Percentiles rank a stretch among this genome's conserved stretches.
These are phyloP conservation scores for Cyberlindnera americana DNA, from an alignment of 805 yeast species.

Conservation along the genomic window DNA sequence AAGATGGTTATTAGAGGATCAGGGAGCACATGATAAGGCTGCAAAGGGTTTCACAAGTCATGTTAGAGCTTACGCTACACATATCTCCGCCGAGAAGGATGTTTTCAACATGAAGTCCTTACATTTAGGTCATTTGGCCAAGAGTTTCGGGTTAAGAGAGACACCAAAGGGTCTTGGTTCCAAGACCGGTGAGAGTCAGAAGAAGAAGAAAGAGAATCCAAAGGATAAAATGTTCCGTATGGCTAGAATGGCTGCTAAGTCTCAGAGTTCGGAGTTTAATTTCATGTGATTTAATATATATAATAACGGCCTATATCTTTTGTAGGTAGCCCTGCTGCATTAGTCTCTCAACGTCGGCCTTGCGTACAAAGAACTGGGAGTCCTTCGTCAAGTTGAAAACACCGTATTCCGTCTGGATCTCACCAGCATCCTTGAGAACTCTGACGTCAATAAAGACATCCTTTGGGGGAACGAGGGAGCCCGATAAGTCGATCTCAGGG, in stretches of 20 bases:
- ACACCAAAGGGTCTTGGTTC: slow-evolving; percentile 80
- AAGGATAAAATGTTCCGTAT: slow-evolving; percentile 69
- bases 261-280: slow-evolving; percentile 73
- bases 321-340: slow-evolving; percentile 93
- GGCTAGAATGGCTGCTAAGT: slow-evolving; percentile 66
- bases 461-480: slow-evolving; percentile 85
- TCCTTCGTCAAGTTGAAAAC: slow-evolving; percentile 90
- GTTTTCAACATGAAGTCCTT: slow-evolving; percentile 76
- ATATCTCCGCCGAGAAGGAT: slow-evolving; percentile 72
- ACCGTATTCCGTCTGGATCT: slow-evolving; percentile 95
- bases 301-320: slow-evolving; percentile 50
- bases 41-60: slow-evolving; percentile 83
- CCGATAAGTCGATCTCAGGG: slow-evolving; percentile 82
- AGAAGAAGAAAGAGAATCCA: slow-evolving; percentile 57
- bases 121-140: slow-evolving; percentile 95
- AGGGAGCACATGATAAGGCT: slow-evolving; percentile 58
- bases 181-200: slow-evolving; percentile 31
- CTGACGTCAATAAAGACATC: slow-evolving; percentile 93
- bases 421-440: slow-evolving; percentile 92
- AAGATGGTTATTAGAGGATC: slow-evolving; percentile 77
- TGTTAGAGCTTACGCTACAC: slow-evolving; percentile 94
- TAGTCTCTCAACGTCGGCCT: slow-evolving; percentile 88
- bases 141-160: slow-evolving; percentile 90
- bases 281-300: slow-evolving; percentile 35
- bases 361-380: slow-evolving; percentile 91